Conservation (phyloP, 2,329 filamentous ascomycete species). For the Plectosphaerella plurivora region DNA sequence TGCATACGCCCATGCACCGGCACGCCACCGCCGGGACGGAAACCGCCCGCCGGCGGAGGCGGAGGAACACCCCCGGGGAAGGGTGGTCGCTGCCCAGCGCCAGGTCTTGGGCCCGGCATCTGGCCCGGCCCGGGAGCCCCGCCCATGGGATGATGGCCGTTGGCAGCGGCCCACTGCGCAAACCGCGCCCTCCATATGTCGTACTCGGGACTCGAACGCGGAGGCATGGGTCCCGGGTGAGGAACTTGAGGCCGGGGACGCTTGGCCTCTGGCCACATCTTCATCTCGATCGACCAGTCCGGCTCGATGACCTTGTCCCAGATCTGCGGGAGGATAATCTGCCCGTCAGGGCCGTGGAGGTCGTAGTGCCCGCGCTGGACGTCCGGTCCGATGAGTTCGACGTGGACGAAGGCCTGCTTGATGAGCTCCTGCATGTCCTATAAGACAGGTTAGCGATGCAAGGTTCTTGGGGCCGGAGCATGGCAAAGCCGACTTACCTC, state of each 20-base stretch:
- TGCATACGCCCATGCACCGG: not conserved
- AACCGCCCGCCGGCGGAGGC: not conserved
- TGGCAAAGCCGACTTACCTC: constrained; percentile 51
- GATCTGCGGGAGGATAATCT: constrained; percentile 76
- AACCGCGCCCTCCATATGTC: too few species aligned
- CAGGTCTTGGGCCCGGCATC: constrained; percentile 1
- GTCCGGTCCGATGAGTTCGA: constrained; percentile 71
- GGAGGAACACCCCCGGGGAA: not conserved
- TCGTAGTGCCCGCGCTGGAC: constrained; percentile 79
- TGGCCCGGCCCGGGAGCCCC: not conserved
- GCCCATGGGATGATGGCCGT: not conserved
- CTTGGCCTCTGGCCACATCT: constrained; percentile 53
- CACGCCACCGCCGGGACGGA: not conserved
- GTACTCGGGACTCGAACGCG: too few species aligned
- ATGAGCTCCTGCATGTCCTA: constrained; percentile 85
- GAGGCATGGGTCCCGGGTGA: not conserved
- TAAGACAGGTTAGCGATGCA: constrained; percentile 14
- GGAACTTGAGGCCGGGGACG: constrained; percentile 1
- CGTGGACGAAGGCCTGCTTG: constrained; percentile 76
- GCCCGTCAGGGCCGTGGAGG: constrained; percentile 70
- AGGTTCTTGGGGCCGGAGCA: not conserved
- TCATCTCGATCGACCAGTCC: constrained; percentile 68
- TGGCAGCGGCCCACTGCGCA: not conserved
- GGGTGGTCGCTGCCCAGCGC: constrained; percentile 5
- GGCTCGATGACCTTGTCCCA: constrained; percentile 81